Conservation (phyloP, 2,329 filamentous ascomycete species). For the Elsinoe batatas region DNA sequence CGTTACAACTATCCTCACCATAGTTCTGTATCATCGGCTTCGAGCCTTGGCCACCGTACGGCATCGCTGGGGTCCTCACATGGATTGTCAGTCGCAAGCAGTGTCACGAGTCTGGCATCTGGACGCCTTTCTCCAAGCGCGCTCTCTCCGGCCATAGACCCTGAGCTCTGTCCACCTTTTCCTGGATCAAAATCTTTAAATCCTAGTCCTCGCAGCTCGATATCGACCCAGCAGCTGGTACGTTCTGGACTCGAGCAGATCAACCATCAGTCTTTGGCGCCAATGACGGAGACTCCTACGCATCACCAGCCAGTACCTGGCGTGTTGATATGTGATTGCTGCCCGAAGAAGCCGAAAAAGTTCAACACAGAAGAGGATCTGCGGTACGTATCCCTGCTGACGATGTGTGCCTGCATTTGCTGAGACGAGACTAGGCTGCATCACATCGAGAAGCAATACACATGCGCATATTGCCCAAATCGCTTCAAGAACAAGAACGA, state of each 20-base stretch:
- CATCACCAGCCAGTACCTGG: constrained; percentile 35
- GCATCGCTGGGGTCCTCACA: constrained; percentile 54
- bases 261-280: constrained; percentile 25
- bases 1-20: constrained; percentile 45
- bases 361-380: constrained; percentile 79
- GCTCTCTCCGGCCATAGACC: constrained; percentile 48
- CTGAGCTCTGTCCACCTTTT: constrained; percentile 46
- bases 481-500: constrained; percentile 99
- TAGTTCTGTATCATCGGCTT: constrained; percentile 55
- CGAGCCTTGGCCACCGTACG: constrained; percentile 51
- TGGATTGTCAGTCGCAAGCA: constrained; percentile 50
- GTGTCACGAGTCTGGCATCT: constrained; percentile 54
- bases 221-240: constrained; percentile 33
- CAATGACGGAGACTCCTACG: constrained; percentile 33
- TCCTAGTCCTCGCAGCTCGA: constrained; percentile 33
- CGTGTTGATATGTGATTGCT: constrained; percentile 77
- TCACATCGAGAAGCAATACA: constrained; percentile 92
- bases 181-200: constrained; percentile 38
- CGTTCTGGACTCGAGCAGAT: constrained; percentile 31
- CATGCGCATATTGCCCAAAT: constrained; percentile 84
- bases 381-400: constrained; percentile 48
- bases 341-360: constrained; percentile 93
- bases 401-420: background rate
- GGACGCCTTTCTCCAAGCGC: constrained; percentile 52
- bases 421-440: constrained; percentile 53